A percentile compares a stretch with the other conserved stretches of the same genome.
Evolutionary conservation across 1,284 basidiomycete species (phyloP).

Genomic region (Neotropicomus parvogracilis): DNA sequence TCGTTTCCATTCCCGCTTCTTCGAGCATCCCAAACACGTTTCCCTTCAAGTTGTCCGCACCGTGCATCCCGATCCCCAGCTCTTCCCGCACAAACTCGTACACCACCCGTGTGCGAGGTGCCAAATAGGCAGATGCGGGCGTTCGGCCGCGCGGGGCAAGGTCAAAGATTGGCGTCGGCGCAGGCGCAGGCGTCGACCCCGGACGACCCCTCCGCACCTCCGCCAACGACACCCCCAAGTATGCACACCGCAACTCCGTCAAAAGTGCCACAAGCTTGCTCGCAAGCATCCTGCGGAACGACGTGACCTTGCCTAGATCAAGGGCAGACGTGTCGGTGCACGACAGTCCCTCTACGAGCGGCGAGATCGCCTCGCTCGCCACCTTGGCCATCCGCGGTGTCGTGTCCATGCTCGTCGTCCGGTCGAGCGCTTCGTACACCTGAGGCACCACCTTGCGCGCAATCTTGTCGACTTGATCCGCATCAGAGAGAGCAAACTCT

Average conservation of each 20-base stretch:
- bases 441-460: conserved; percentile 21
- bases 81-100: conserved; percentile 70
- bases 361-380: conserved; percentile 55
- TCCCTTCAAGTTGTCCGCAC: conserved; percentile 55
- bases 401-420: conserved; percentile 69
- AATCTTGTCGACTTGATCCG: conserved; percentile 17
- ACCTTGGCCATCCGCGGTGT: conserved; percentile 61
- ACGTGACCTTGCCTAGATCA: conserved; percentile 25
- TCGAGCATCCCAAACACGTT: conserved; percentile 30
- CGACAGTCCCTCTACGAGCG: conserved; percentile 57
- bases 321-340: conserved; percentile 33
- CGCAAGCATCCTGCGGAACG: conserved; percentile 26
- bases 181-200: not conserved
- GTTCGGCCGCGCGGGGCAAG: conserved; percentile 33
- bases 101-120: conserved; percentile 54
- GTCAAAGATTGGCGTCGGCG: conserved; percentile 11
- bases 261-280: conserved; percentile 21
- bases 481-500: conserved; percentile 14
- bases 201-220: conserved; percentile 24
- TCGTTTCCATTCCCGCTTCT: conserved; percentile 14
- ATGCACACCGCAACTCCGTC: conserved; percentile 30
- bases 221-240: conserved; percentile 25
- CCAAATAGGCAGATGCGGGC: conserved; percentile 60
- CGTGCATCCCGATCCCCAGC: conserved; percentile 72
- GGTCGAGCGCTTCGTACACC: conserved; percentile 55